These are phyloP conservation scores for Pythium chondricola DNA, from an alignment of 352 stramenopile species.

Conservation along the genomic window DNA sequence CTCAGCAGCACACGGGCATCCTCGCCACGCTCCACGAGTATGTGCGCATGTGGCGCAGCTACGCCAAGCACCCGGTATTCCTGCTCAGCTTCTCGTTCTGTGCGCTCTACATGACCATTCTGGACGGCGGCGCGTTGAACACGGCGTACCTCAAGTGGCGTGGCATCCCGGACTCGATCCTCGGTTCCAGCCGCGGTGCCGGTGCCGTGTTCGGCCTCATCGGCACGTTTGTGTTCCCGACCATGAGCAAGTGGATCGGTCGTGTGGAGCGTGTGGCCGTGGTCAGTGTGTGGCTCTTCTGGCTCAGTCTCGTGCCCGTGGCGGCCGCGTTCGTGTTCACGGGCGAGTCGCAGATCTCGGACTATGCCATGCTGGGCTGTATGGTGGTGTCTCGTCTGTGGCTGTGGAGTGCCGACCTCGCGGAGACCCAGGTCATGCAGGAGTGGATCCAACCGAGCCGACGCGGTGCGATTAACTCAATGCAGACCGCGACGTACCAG, in stretches of 20 bases:
- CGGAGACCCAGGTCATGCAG: conserved; percentile 23
- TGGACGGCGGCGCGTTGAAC: conserved; percentile 18
- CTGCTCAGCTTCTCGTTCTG: conserved; percentile 20
- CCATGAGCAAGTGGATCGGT: conserved; percentile 11
- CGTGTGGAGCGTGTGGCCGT: conserved; percentile 14
- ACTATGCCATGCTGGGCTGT: conserved; percentile 19
- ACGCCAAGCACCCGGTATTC: conserved; percentile 16
- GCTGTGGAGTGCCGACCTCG: conserved; percentile 21
- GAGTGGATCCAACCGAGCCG: conserved; percentile 19
- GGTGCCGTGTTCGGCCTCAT: conserved; percentile 13
- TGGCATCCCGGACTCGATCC: conserved; percentile 15
- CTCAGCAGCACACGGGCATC: not conserved
- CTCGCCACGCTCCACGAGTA: conserved; percentile 4
- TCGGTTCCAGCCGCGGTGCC: conserved; percentile 13
- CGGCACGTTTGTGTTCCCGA: conserved; percentile 19
- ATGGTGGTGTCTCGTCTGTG: conserved; percentile 15
- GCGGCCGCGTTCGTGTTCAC: conserved; percentile 9
- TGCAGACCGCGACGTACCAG: conserved; percentile 21
- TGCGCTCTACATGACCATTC: conserved; percentile 20
- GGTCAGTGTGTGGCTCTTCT: conserved; percentile 20
- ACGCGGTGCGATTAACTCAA: conserved; percentile 20
- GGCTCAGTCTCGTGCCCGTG: conserved; percentile 14
- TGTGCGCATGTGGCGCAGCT: conserved; percentile 14
- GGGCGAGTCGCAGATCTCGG: conserved; percentile 15
- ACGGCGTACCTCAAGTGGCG: conserved; percentile 24